Conservation (phyloP, 2,329 filamentous ascomycete species). For the Aspergillus brasiliensis region DNA sequence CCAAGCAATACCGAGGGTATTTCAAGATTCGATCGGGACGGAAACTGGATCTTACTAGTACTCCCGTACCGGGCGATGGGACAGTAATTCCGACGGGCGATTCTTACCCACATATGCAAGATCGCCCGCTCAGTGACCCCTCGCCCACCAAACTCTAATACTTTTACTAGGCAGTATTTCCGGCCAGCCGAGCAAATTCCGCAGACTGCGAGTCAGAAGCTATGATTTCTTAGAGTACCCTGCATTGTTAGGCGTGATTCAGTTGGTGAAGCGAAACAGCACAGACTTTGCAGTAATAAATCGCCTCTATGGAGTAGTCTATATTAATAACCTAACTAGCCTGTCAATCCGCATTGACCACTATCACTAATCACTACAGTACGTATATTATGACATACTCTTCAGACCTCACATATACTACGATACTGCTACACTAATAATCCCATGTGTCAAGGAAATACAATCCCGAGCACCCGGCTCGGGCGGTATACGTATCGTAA, state of each 20-base stretch:
- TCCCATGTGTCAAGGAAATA: background rate
- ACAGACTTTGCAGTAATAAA: no score
- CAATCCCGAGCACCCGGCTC: background rate
- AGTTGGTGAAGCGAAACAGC: background rate
- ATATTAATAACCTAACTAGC: no score
- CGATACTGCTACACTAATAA: no score
- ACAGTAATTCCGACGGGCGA: background rate
- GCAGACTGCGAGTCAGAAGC: background rate
- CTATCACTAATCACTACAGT: no score
- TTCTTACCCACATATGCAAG: background rate
- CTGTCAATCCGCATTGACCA: background rate
- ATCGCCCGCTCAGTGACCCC: background rate
- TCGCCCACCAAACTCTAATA: background rate
- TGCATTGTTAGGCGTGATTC: background rate
- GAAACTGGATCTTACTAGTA: background rate
- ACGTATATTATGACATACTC: background rate
- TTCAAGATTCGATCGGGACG: background rate
- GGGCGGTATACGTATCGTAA: background rate
- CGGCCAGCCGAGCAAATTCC: background rate
- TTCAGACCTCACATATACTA: background rate
- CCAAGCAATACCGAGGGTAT: background rate
- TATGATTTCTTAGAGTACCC: background rate
- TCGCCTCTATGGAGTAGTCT: no score
- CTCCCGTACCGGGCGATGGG: background rate
- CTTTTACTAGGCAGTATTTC: background rate